Percentiles rank a stretch among this genome's conserved stretches.
These are phyloP conservation scores for Arabis alpina DNA, from an alignment of 345 rosid genomes.

Conservation along the genomic window DNA sequence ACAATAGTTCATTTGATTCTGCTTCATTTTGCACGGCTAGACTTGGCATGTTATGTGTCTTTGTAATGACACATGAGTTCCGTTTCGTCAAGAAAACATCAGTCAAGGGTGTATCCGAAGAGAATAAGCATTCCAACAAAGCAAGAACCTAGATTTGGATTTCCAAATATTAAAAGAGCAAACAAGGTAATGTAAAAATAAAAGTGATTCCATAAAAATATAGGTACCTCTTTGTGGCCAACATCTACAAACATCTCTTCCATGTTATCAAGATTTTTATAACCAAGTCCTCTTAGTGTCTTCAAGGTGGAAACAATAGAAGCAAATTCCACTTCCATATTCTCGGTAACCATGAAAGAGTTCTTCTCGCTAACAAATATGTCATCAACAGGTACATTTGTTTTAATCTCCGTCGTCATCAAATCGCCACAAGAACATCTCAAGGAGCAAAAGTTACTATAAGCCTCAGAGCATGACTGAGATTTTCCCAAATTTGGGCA, in stretches of 20 bases:
- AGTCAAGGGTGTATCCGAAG: conserved; percentile 28
- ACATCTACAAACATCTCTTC: no score
- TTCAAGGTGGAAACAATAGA: no score
- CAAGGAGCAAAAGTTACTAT: conserved; percentile 7
- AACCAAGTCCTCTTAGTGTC: no score
- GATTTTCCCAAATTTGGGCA: no score
- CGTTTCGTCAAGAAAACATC: conserved; percentile 25
- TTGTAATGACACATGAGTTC: neutral
- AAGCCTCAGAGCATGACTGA: neutral
- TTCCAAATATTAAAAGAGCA: neutral
- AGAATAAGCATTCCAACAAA: conserved; percentile 10
- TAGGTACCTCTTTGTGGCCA: no score
- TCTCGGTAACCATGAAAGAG: no score
- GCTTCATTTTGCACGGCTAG: no score
- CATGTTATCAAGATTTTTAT: no score
- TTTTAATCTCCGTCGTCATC: no score
- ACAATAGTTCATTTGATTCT: neutral
- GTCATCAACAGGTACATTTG: no score
- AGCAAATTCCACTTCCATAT: no score
- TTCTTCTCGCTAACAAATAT: no score
- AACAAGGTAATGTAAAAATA: neutral
- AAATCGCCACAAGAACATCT: conserved; percentile 7
- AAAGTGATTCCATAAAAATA: neutral
- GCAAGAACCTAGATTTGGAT: conserved; percentile 16
- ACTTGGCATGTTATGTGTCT: neutral